Evolutionary conservation across 208 protist species (phyloP).

Genomic region (Endotrypanum monterogeii): DNA sequence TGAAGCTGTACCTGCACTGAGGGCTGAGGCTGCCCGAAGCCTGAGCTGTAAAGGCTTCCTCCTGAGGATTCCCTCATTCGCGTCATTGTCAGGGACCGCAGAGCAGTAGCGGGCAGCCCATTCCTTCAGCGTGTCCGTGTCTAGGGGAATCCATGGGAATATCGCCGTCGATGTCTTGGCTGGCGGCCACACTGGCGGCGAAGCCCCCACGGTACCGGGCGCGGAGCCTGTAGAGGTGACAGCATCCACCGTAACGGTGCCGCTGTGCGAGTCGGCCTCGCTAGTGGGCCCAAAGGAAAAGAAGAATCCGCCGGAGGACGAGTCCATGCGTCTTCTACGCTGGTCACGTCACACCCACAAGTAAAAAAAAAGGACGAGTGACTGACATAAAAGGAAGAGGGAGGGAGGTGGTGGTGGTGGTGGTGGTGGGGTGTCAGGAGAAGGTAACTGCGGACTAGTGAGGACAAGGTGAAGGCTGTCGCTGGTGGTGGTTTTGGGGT

Average conservation of each 20-base stretch:
- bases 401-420: too few relatives aligned
- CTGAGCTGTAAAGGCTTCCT: slow-evolving; percentile 22
- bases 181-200: slow-evolving; percentile 14
- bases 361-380: not conserved
- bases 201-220: not conserved
- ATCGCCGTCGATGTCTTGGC: slow-evolving; percentile 11
- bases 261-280: not conserved
- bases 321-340: not conserved
- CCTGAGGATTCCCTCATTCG: not conserved
- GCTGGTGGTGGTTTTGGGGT: too few relatives aligned
- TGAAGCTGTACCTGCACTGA: not conserved
- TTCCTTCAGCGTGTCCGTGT: slow-evolving; percentile 2
- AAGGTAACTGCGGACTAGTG: too few relatives aligned
- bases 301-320: slow-evolving; percentile 24
- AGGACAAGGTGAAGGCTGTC: too few relatives aligned
- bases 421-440: too few relatives aligned
- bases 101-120: slow-evolving; percentile 23
- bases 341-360: not conserved
- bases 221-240: not conserved
- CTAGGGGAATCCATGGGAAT: slow-evolving; percentile 30
- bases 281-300: slow-evolving; percentile 26
- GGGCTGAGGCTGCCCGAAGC: not conserved
- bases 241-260: not conserved
- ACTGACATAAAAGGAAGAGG: not conserved
- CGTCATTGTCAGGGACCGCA: not conserved